Conservation (phyloP, 2,329 filamentous ascomycete species). For the Hypoxylon sp. region DNA sequence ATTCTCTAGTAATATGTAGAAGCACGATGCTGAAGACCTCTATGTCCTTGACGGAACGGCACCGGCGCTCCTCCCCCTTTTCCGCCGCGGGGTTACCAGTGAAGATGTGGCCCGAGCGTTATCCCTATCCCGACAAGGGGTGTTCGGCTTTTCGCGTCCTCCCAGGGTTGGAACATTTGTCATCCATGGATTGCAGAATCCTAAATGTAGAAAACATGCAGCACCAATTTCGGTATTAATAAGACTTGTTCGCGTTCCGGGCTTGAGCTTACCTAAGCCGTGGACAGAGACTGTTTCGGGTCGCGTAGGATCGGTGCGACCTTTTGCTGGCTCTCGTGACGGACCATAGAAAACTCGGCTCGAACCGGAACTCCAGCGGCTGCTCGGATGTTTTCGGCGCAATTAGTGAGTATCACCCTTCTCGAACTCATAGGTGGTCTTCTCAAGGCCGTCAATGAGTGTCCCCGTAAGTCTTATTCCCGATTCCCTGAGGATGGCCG, state of each 20-base stretch:
- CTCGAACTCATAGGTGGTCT: too few species aligned
- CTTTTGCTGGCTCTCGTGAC: background rate
- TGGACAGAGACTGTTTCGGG: background rate
- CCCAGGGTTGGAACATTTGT: background rate
- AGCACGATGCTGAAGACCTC: too few species aligned
- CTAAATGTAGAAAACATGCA: background rate
- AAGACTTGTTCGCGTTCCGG: background rate
- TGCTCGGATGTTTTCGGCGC: background rate
- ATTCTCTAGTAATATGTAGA: too few species aligned
- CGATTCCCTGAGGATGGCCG: background rate
- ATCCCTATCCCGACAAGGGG: too few species aligned
- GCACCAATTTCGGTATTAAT: background rate
- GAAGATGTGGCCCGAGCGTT: background rate
- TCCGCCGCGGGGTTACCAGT: too few species aligned
- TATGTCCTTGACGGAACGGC: too few species aligned
- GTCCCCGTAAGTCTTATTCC: background rate
- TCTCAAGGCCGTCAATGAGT: background rate
- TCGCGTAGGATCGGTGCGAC: background rate
- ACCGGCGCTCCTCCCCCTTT: too few species aligned
- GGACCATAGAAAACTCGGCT: background rate
- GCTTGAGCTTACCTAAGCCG: background rate
- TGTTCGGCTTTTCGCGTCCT: background rate
- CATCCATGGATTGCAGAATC: background rate
- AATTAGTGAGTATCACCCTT: background rate
- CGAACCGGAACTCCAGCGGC: constrained; percentile 11